These are phyloP conservation scores for Aaosphaeria pasadenensis DNA, from an alignment of 2,329 filamentous ascomycete species.

Conservation along the genomic window DNA sequence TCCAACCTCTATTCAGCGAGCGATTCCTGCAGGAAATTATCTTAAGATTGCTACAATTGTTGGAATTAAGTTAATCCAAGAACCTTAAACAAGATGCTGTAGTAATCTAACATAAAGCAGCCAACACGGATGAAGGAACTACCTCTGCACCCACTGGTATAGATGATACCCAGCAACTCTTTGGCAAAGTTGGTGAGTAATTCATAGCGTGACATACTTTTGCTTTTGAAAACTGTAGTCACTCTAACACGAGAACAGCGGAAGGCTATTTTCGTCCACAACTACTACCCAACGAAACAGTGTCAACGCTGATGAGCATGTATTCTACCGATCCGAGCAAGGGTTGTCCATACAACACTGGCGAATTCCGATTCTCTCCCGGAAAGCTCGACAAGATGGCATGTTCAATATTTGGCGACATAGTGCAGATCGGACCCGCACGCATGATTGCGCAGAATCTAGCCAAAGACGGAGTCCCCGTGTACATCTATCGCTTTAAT, in stretches of 20 bases:
- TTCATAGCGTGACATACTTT: neutral
- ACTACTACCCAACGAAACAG: neutral
- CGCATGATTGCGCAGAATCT: neutral
- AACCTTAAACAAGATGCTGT: neutral
- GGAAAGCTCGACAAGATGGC: neutral
- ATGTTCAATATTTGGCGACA: neutral
- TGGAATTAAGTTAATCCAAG: neutral
- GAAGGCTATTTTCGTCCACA: neutral
- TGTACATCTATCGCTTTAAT: neutral
- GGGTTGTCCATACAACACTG: neutral
- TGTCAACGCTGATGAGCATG: neutral
- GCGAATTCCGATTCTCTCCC: neutral
- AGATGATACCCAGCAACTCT: conserved; percentile 47
- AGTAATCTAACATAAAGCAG: conserved; percentile 10
- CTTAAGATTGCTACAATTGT: neutral
- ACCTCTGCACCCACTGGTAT: conserved; percentile 54
- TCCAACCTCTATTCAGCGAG: neutral
- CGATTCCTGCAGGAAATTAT: neutral
- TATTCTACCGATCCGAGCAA: neutral
- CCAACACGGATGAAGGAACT: conserved; percentile 65
- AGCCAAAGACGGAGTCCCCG: neutral
- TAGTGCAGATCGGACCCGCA: neutral
- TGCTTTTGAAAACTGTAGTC: neutral
- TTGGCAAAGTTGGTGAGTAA: neutral
- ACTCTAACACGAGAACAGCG: neutral